Evolutionary conservation across 805 yeast genomes (phyloP).

Genomic region (Lipomyces spencermartinsiae): DNA sequence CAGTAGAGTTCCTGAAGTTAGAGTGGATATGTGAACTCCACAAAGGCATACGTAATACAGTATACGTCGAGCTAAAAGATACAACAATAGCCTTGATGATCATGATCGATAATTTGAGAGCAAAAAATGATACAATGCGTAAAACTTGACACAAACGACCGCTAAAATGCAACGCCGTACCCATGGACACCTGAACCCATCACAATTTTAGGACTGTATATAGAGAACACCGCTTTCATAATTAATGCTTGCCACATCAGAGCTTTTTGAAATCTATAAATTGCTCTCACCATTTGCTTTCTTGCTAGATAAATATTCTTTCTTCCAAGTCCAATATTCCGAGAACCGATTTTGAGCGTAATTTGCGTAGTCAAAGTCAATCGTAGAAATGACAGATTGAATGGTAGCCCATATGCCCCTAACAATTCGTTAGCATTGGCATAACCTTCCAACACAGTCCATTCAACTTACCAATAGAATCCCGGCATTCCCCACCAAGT

Average conservation of each 20-base stretch:
- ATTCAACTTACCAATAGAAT: conserved; percentile 60
- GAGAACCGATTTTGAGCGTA: conserved; percentile 65
- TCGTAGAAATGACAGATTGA: conserved; percentile 69
- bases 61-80: not conserved
- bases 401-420: conserved; percentile 82
- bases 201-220: not conserved
- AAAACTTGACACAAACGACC: not conserved
- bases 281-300: conserved; percentile 1
- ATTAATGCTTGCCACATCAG: not conserved
- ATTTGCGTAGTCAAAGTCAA: conserved; percentile 71
- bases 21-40: no score
- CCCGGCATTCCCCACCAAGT: conserved; percentile 80
- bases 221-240: not conserved
- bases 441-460: not conserved
- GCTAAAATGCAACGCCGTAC: not conserved
- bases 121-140: not conserved
- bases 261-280: not conserved
- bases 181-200: conserved; percentile 3
- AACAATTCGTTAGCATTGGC: not conserved
- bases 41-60: not conserved
- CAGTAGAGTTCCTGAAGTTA: no score
- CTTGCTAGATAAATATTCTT: conserved; percentile 13
- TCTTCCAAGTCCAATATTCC: conserved; percentile 75
- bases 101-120: not conserved
- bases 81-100: not conserved